These are phyloP conservation scores for Globisporangium perplexum DNA, from an alignment of 352 stramenopile species.

Conservation along the genomic window DNA sequence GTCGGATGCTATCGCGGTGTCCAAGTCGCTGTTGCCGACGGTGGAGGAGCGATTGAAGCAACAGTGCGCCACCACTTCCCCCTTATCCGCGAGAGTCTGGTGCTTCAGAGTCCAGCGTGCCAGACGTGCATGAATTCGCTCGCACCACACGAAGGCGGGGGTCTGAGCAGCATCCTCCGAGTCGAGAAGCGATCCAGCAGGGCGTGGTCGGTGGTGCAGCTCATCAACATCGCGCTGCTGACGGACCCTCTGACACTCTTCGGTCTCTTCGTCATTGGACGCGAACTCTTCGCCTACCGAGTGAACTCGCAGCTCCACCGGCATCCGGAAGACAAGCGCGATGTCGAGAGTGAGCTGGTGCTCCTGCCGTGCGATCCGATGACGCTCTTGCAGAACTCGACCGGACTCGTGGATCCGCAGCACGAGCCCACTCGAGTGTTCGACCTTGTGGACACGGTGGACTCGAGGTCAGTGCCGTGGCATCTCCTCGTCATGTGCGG, in stretches of 20 bases:
- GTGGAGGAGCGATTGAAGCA: too few relatives aligned
- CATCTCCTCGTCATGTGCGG: neutral
- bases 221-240: conserved; percentile 12
- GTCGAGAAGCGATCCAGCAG: neutral
- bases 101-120: too few relatives aligned
- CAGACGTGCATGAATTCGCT: neutral
- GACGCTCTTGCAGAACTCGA: neutral
- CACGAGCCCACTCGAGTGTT: neutral
- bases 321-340: too few relatives aligned
- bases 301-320: too few relatives aligned
- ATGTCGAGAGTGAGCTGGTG: neutral
- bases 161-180: conserved; percentile 2
- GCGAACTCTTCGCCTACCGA: conserved; percentile 6
- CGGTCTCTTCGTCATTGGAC: neutral
- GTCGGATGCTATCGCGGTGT: too few relatives aligned
- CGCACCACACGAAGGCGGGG: neutral
- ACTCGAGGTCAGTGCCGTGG: neutral
- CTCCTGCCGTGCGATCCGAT: neutral
- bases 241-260: conserved; percentile 6
- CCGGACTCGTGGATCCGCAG: neutral
- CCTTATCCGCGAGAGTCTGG: too few relatives aligned
- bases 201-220: conserved; percentile 5
- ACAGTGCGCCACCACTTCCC: too few relatives aligned
- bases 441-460: conserved; percentile 1
- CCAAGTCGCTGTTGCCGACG: too few relatives aligned